phyloP scores from a whole-genome alignment of 768 basidiomycete species.

The Russula olivacea region DNA sequence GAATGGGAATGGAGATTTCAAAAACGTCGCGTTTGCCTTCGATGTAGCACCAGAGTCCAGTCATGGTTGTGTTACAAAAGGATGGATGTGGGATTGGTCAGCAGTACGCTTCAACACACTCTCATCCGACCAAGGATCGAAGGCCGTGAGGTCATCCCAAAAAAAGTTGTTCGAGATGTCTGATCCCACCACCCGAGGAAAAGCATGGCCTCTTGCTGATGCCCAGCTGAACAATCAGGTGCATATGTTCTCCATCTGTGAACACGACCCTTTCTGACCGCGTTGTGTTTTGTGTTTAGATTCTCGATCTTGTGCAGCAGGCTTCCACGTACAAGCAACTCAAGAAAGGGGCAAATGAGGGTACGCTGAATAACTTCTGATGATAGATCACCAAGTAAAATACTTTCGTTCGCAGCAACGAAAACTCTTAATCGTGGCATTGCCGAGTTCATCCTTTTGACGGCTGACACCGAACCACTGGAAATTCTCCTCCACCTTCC shows the following conservation, averaged over 20 bases:
- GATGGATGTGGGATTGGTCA: neutral
- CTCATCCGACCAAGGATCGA: slow-evolving; percentile 74
- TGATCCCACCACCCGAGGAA: slow-evolving; percentile 50
- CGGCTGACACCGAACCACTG: slow-evolving; percentile 93
- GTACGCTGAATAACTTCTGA: slow-evolving; percentile 36
- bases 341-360: slow-evolving; percentile 99
- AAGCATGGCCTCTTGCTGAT: slow-evolving; percentile 86
- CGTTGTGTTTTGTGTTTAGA: slow-evolving; percentile 44
- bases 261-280: neutral
- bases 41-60: no score
- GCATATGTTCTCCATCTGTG: slow-evolving; percentile 22
- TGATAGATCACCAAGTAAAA: neutral
- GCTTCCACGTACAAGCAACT: slow-evolving; percentile 96
- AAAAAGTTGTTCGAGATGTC: slow-evolving; percentile 42
- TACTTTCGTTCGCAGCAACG: slow-evolving; percentile 53
- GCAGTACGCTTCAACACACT: neutral
- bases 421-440: slow-evolving; percentile 98
- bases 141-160: slow-evolving; percentile 68
- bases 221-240: slow-evolving; percentile 88
- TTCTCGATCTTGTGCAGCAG: slow-evolving; percentile 92
- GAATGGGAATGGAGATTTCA: slow-evolving; percentile 23
- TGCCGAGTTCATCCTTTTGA: slow-evolving; percentile 95
- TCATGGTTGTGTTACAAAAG: no score
- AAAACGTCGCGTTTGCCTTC: no score
- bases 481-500: slow-evolving; percentile 98